Conservation (phyloP, 345 rosid genomes). For the Eucalyptus rudis region DNA sequence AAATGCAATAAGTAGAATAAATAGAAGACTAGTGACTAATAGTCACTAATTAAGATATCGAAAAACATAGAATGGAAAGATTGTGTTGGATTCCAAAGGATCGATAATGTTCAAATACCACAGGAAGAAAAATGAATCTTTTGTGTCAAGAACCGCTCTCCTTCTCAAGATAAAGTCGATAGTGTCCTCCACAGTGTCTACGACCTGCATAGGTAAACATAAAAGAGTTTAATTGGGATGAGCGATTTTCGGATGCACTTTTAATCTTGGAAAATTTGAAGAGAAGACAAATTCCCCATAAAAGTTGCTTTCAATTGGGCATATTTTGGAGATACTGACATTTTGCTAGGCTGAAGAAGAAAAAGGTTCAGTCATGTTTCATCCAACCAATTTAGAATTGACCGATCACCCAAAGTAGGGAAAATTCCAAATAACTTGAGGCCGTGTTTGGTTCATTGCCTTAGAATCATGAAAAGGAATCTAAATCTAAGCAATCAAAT, state of each 20-base stretch:
- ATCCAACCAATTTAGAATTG: no score
- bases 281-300: not conserved
- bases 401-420: rapidly evolving
- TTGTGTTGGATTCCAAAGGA: not conserved
- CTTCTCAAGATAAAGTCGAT: slow-evolving; percentile 50
- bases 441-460: no score
- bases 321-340: not conserved
- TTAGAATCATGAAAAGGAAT: no score
- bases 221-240: not conserved
- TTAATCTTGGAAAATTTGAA: not conserved
- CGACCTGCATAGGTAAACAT: slow-evolving; percentile 38
- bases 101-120: not conserved
- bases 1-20: not conserved
- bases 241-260: not conserved
- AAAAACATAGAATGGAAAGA: not conserved
- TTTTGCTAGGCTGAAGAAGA: not conserved
- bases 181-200: slow-evolving; percentile 66
- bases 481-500: no score
- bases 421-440: no score
- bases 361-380: not conserved
- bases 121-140: not conserved
- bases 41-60: not conserved
- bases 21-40: not conserved
- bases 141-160: slow-evolving; percentile 5
- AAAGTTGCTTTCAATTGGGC: not conserved